A percentile compares a stretch with the other conserved stretches of the same genome.
phyloP scores from a whole-genome alignment of 2,329 filamentous ascomycete genomes.

The Ceratocystis variospora region DNA sequence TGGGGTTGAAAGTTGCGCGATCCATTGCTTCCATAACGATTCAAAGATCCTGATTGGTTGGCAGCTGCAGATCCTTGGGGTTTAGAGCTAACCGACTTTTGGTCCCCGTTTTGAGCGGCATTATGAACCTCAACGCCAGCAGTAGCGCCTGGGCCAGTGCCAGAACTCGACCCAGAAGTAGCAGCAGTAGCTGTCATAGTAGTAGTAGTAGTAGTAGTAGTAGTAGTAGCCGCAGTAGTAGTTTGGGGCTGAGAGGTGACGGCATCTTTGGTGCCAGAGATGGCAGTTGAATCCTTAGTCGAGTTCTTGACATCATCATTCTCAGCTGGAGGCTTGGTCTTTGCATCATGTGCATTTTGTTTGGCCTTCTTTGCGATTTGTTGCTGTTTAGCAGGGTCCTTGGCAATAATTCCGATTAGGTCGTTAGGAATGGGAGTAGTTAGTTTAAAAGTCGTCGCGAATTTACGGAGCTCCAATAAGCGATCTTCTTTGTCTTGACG shows the following conservation, averaged over 20 bases:
- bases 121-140: background rate
- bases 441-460: slow-evolving; percentile 86
- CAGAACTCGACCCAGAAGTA: slow-evolving; percentile 14
- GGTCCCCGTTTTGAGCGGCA: background rate
- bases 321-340: slow-evolving; percentile 21
- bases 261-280: slow-evolving; percentile 14
- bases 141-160: background rate
- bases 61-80: slow-evolving; percentile 31
- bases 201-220: slow-evolving; percentile 24
- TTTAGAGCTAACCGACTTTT: slow-evolving; percentile 6
- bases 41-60: slow-evolving; percentile 37
- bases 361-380: slow-evolving; percentile 68
- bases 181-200: slow-evolving; percentile 25
- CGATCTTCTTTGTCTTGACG: slow-evolving; percentile 79
- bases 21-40: slow-evolving; percentile 30
- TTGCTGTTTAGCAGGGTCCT: slow-evolving; percentile 88
- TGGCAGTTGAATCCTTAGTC: slow-evolving; percentile 28
- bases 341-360: slow-evolving; percentile 32
- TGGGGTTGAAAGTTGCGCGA: slow-evolving; percentile 28
- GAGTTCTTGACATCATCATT: slow-evolving; percentile 36
- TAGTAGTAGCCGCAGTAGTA: slow-evolving; percentile 25
- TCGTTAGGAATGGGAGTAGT: slow-evolving; percentile 84
- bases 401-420: slow-evolving; percentile 86
- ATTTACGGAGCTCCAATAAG: slow-evolving; percentile 87
- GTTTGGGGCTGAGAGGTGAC: background rate